Evolutionary conservation across 208 protist genomes (phyloP).

Genomic region (Wallacemonas sp.): DNA sequence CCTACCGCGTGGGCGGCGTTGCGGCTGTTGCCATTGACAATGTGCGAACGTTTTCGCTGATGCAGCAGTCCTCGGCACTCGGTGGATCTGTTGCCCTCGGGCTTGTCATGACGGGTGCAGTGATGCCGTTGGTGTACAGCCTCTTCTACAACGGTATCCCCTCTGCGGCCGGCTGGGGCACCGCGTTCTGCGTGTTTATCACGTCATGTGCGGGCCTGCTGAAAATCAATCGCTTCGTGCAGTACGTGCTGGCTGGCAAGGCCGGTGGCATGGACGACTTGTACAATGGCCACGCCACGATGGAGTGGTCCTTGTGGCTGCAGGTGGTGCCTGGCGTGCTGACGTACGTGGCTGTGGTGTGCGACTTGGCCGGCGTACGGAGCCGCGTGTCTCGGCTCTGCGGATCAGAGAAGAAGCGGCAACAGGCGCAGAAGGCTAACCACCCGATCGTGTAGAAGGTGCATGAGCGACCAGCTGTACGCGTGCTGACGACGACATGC

Average conservation of each 20-base stretch:
- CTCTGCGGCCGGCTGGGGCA: neutral
- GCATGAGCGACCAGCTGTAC: no score
- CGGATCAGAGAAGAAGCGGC: neutral
- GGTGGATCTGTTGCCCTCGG: neutral
- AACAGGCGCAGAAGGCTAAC: neutral
- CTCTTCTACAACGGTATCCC: constrained; percentile 11
- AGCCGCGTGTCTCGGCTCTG: neutral
- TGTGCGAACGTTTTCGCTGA: constrained; percentile 4
- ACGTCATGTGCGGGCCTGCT: constrained; percentile 2
- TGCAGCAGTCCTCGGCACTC: neutral
- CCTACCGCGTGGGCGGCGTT: constrained; percentile 7
- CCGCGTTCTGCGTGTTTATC: neutral
- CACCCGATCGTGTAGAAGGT: neutral
- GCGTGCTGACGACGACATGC: no score
- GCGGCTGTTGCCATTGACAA: neutral
- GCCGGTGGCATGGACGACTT: neutral
- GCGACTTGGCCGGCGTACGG: neutral
- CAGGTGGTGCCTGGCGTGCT: constrained; percentile 1
- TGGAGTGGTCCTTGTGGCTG: constrained; percentile 3
- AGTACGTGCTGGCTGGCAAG: constrained; percentile 6
- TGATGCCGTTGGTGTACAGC: constrained; percentile 4
- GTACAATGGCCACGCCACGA: constrained; percentile 9
- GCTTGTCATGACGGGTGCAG: constrained; percentile 1
- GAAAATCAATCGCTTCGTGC: constrained; percentile 8
- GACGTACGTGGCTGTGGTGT: neutral